phyloP scores from a whole-genome alignment of 345 rosid species.

The Dipteronia dyeriana region DNA sequence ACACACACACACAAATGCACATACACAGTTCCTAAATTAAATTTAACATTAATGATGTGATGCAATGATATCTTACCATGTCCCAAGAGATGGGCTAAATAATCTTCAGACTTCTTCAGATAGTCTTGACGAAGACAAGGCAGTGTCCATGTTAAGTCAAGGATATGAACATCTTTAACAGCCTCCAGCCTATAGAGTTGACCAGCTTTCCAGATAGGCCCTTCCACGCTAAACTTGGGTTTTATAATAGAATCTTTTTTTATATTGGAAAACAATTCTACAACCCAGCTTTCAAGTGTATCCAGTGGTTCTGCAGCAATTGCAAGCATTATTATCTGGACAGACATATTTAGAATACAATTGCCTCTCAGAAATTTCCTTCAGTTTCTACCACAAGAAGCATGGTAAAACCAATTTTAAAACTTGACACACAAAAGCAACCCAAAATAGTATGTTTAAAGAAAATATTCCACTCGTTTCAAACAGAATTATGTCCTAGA shows the following conservation, averaged over 20 bases:
- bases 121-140: slow-evolving; percentile 89
- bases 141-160: slow-evolving; percentile 81
- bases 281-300: slow-evolving; percentile 84
- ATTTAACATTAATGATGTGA: slow-evolving; percentile 2
- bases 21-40: not conserved
- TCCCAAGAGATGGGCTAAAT: slow-evolving; percentile 90
- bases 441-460: not conserved
- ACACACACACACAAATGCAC: not conserved
- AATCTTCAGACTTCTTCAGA: slow-evolving; percentile 93
- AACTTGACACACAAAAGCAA: not conserved
- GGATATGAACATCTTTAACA: slow-evolving; percentile 87
- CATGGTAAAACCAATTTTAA: not conserved
- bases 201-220: slow-evolving; percentile 83
- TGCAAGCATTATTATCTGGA: slow-evolving; percentile 7
- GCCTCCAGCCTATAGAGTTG: slow-evolving; percentile 80
- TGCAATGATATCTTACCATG: slow-evolving; percentile 58
- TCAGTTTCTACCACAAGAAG: slow-evolving; percentile 1
- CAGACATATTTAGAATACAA: not conserved
- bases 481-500: not conserved
- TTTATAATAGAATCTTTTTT: slow-evolving; percentile 61
- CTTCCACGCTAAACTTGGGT: slow-evolving; percentile 59
- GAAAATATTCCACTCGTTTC: not conserved
- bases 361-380: slow-evolving; percentile 6
- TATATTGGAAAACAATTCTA: slow-evolving; percentile 68
- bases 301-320: slow-evolving; percentile 83